Base-by-base conservation (phyloP, 83 land plant species). In the Thuja plicata region DNA sequence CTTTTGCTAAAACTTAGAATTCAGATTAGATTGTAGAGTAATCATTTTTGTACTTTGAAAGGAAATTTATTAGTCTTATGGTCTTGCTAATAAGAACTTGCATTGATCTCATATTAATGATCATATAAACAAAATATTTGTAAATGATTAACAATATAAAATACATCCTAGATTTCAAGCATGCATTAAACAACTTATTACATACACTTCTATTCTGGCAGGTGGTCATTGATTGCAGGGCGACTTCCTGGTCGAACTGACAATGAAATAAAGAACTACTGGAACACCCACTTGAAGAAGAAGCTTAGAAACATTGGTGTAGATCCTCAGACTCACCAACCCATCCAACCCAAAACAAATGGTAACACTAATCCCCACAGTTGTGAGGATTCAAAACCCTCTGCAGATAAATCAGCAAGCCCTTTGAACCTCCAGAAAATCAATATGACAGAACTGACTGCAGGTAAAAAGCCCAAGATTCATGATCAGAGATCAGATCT, bases 201-300 rank as follows among this genome's bases (percentile, higher is more conserved):
- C 16, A 45, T 34, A 8, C 8, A 2, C 32, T n/a, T 46, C 24
- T 10, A 11, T 0, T 11, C 15, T 21, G 57, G 87, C 89, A 89
- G 89, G 88, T 89, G 89, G 89, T 84, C 89, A 27, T 52, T 89
- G 73, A 88, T 88, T 6, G 73, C 73, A 66, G 73, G 73, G 10
- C 73, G 32, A 66, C 73, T 66, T 27, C 73, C 73, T 8, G 73
- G 73, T 19, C 73, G 73, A 66, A 66, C 73, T 24, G 73, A 66
- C 32, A 66, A 66, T 66, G 73, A 66, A 66, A 66, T 66, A 24
- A 66, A 66, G 73, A 66, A 66, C n/a, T 66, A 66, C 73, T 66
- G 73, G 73, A 66, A 66, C 73, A 66, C 73, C 73, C 73, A 66
- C 9, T 8, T 66, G 73, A 66, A 24, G 73, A 66, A 66, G 10